phyloP scores from a whole-genome alignment of 257 asterid genomes.

The Lantana camara region DNA sequence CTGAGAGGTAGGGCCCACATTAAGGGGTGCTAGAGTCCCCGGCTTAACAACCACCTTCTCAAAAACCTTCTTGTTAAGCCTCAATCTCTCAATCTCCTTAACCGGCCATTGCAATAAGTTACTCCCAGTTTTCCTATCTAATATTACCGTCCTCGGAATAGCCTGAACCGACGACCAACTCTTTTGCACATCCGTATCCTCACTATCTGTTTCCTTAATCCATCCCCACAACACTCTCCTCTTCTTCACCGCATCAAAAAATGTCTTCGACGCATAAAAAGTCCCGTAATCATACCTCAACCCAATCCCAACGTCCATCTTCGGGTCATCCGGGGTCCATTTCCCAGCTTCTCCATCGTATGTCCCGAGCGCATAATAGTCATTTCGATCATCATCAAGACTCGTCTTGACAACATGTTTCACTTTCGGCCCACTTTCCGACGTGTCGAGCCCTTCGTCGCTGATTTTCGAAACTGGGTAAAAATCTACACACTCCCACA shows the following conservation, averaged over 20 bases:
- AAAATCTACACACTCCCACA: constrained; percentile 66
- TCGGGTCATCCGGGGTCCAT: constrained; percentile 35
- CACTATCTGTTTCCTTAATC: constrained; percentile 38
- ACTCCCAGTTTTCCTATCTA: constrained; percentile 47
- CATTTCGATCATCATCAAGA: constrained; percentile 35
- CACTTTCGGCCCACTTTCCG: constrained; percentile 19
- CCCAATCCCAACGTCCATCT: constrained; percentile 24
- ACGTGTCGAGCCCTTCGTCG: constrained; percentile 41
- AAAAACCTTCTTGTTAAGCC: constrained; percentile 26
- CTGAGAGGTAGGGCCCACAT: constrained; percentile 47
- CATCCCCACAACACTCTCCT: constrained; percentile 53
- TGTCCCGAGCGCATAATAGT: constrained; percentile 41
- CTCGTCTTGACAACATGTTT: constrained; percentile 52
- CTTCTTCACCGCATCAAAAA: constrained; percentile 36
- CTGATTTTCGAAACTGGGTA: constrained; percentile 35
- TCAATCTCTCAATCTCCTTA: constrained; percentile 45
- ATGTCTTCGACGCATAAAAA: constrained; percentile 56
- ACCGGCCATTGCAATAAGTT: constrained; percentile 57
- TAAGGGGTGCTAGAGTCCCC: constrained; percentile 36
- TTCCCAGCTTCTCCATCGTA: constrained; percentile 25
- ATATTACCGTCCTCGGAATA: constrained; percentile 48
- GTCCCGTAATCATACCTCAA: constrained; percentile 50
- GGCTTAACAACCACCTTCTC: constrained; percentile 25
- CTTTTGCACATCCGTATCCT: constrained; percentile 20
- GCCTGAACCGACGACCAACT: constrained; percentile 49